A percentile compares a stretch with the other conserved stretches of the same genome.
Evolutionary conservation across 2,329 filamentous ascomycete genomes (phyloP).

Genomic region (Periconia sp.): DNA sequence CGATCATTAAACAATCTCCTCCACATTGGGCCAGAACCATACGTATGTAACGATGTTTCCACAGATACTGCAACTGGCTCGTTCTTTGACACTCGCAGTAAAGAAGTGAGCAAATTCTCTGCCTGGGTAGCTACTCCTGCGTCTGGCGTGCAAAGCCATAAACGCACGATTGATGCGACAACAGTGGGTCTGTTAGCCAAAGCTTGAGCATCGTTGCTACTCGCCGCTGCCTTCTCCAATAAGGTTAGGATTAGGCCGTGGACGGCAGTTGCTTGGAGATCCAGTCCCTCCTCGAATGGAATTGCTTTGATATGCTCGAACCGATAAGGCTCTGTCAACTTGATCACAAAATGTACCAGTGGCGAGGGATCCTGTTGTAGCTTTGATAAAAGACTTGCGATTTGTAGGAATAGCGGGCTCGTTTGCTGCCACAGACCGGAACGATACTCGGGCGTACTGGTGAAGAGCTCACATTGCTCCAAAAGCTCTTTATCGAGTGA

Average conservation of each 20-base stretch:
- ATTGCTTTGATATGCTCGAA: conserved; percentile 49
- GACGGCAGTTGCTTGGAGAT: conserved; percentile 52
- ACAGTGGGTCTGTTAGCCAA: conserved; percentile 60
- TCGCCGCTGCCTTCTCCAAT: conserved; percentile 57
- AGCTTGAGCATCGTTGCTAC: conserved; percentile 57
- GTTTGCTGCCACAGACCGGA: conserved; percentile 29
- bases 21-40: conserved; percentile 55
- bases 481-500: conserved; percentile 52
- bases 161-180: conserved; percentile 55
- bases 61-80: conserved; percentile 44
- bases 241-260: conserved; percentile 59
- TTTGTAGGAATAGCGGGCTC: conserved; percentile 44
- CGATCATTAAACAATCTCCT: conserved; percentile 63
- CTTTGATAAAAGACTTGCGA: conserved; percentile 54
- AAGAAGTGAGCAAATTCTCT: conserved; percentile 53
- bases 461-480: conserved; percentile 52
- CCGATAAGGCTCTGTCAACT: conserved; percentile 49
- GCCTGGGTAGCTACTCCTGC: conserved; percentile 59
- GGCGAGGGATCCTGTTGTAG: conserved; percentile 62
- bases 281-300: conserved; percentile 58
- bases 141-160: conserved; percentile 61
- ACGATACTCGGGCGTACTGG: conserved; percentile 35
- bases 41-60: conserved; percentile 26
- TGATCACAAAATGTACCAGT: conserved; percentile 55
- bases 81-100: conserved; percentile 52